Evolutionary conservation across 2,329 filamentous ascomycete genomes (phyloP).

Genomic region (Onygenales sp.): DNA sequence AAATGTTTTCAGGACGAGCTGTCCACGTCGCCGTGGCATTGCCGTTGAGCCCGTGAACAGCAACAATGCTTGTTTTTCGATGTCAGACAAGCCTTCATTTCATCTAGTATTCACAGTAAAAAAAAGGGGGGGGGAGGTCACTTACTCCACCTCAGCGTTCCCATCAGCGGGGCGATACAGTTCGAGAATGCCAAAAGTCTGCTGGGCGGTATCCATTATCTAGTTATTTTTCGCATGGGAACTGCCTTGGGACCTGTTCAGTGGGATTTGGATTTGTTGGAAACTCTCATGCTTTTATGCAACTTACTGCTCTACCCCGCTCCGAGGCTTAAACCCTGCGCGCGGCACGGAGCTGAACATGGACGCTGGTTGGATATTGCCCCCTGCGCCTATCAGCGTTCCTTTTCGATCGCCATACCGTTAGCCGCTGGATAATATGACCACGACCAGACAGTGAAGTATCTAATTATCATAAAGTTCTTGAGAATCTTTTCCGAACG

Average conservation of each 20-base stretch:
- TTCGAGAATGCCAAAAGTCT: constrained; percentile 10
- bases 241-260: not conserved
- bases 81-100: not conserved
- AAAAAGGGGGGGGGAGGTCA: not conserved
- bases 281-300: not conserved
- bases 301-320: not conserved
- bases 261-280: not conserved
- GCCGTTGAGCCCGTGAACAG: constrained; percentile 35
- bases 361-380: too few relatives aligned
- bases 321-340: not conserved
- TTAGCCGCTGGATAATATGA: too few relatives aligned
- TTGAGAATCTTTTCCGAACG: too few relatives aligned
- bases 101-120: too few relatives aligned
- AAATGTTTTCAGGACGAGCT: constrained; percentile 18
- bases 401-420: too few relatives aligned
- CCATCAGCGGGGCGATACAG: constrained; percentile 11
- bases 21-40: constrained; percentile 31
- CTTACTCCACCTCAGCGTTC: constrained; percentile 12
- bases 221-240: not conserved
- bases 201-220: not conserved
- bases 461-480: too few relatives aligned
- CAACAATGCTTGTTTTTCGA: constrained; percentile 23
- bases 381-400: too few relatives aligned
- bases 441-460: too few relatives aligned
- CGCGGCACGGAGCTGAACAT: too few relatives aligned